Conservation (phyloP, 495 filamentous ascomycete genomes). For the Ramalina peruviana region DNA sequence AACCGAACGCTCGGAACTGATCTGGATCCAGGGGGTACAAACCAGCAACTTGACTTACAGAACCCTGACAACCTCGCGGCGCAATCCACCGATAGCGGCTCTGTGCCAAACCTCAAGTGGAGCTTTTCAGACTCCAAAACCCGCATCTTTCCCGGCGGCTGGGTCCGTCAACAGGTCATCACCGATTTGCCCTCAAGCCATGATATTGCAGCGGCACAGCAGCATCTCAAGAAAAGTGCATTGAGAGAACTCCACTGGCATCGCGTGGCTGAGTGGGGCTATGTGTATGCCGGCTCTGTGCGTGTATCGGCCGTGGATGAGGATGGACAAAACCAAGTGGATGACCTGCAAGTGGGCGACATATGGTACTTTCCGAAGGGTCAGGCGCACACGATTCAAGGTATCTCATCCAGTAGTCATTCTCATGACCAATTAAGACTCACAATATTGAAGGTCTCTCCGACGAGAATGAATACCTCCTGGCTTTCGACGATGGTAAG, state of each 20-base stretch:
- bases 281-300: conserved; percentile 43
- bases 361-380: conserved; percentile 60
- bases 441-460: no score
- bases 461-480: conserved; percentile 51
- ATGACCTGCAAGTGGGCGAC: conserved; percentile 42
- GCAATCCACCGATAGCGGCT: conserved; percentile 43
- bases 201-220: conserved; percentile 48
- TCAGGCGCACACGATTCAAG: conserved; percentile 43
- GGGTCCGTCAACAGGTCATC: conserved; percentile 51
- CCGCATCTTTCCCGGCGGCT: conserved; percentile 44
- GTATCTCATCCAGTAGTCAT: conserved; percentile 1
- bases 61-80: conserved; percentile 24
- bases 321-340: conserved; percentile 38
- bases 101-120: conserved; percentile 50
- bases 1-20: not conserved
- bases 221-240: conserved; percentile 48
- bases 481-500: conserved; percentile 50
- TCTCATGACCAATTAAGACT: no score
- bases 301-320: conserved; percentile 46
- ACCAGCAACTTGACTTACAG: conserved; percentile 23
- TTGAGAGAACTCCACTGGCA: conserved; percentile 56
- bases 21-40: conserved; percentile 28
- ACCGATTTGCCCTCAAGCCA: conserved; percentile 43
- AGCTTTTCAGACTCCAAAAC: conserved; percentile 50
- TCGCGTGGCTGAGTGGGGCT: conserved; percentile 52